Evolutionary conservation across 805 yeast genomes (phyloP), one percentile per base, ranked within the genome.

Genomic region (Danielozyma ontarioensis): DNA sequence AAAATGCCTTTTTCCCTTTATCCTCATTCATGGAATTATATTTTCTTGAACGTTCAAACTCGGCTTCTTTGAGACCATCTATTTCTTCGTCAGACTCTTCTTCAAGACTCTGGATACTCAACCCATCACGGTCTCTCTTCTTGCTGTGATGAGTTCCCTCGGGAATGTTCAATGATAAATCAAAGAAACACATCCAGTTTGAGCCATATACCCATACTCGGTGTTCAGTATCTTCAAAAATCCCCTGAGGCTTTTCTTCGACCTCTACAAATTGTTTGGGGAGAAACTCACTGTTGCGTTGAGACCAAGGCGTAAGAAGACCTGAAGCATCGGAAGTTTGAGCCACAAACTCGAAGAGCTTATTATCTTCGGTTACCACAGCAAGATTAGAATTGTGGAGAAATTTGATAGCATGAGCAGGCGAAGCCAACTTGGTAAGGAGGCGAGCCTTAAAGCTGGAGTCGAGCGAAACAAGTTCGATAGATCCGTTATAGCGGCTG

Each of bases 151-250:
- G 41, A 8, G 32, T 14, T 44, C 55, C 28, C 16, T 55, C 51
- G 11, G 85, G 82, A 32, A 79, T 55, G 48, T 81, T 75, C 33
- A 68, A 52, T 6, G 70, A 55, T 42, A 84, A 58, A 55, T 90
- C 90, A 31, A 90, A 71, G 53, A 74, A 83, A 3, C 82, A 74
- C 12, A 89, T 44, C 95, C 96, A 90, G 32, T 74, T 74, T 14
- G 83, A 70, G 2, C 96, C 95, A 75, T 85, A 88, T n/a, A 87
- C 59, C 96, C 96, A 90, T 12, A 83, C 62, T 35, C 75, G 68
- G 22, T 61, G 48, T 3, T 54, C 50, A 7, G 54, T 55, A 33
- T 76, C 78, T 12, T 55, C 50, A 50, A 83, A 85, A 10, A 84
- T 56, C 12, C 95, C 96, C 38, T 75, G 70, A 35, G 94, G 80